A percentile compares a stretch with the other conserved stretches of the same genome.
Evolutionary conservation across 2,329 filamentous ascomycete genomes (phyloP).

Genomic region (Penicillium sp.): DNA sequence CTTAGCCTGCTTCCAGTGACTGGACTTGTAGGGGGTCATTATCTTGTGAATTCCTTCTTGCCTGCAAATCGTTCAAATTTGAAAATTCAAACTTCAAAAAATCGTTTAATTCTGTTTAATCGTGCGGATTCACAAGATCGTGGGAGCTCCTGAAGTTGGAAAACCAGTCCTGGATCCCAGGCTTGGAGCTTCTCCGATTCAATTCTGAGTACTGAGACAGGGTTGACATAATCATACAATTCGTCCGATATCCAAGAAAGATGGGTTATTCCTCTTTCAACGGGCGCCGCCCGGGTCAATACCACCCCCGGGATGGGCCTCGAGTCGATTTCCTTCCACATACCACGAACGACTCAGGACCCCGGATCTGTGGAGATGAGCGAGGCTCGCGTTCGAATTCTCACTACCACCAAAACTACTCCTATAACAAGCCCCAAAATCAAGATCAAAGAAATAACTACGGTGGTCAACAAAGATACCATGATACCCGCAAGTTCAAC

Average conservation of each 20-base stretch:
- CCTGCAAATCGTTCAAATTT: constrained; percentile 2
- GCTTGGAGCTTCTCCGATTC: constrained; percentile 2
- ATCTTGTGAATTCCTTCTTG: constrained; percentile 14
- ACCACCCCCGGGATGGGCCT: constrained; percentile 3
- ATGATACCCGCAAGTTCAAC: background rate
- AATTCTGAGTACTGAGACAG: background rate
- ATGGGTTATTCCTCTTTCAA: background rate
- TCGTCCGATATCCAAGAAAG: constrained; percentile 1
- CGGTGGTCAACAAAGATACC: background rate
- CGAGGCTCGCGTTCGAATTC: background rate
- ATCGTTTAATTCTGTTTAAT: background rate
- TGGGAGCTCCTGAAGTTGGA: constrained; percentile 17
- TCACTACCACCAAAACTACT: background rate
- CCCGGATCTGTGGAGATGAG: constrained; percentile 2
- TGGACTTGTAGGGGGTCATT: constrained; percentile 16
- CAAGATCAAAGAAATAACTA: background rate
- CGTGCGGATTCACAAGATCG: constrained; percentile 11
- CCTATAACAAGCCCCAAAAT: background rate
- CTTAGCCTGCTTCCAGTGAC: constrained; percentile 13
- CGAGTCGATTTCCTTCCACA: constrained; percentile 2
- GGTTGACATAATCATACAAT: background rate
- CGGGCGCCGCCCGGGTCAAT: background rate
- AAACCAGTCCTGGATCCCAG: constrained; percentile 16
- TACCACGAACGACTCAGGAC: constrained; percentile 7
- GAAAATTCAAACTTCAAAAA: constrained; percentile 6